A percentile compares a stretch with the other conserved stretches of the same genome.
These are phyloP conservation scores for Ophiostoma sp. DNA, from an alignment of 2,329 filamentous ascomycete species.

Conservation along the genomic window DNA sequence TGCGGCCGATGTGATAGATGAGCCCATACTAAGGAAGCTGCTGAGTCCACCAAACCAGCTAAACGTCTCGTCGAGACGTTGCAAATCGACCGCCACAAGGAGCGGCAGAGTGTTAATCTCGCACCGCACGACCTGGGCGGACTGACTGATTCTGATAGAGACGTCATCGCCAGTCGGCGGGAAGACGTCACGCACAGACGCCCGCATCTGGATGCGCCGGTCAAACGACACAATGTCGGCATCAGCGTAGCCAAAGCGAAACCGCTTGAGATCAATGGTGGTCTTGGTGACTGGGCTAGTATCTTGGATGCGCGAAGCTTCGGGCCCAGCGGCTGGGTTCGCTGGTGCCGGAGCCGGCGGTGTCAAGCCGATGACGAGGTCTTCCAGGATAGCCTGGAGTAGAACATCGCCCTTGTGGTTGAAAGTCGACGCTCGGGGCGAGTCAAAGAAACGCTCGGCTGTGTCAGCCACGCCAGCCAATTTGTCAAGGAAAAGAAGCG, in stretches of 20 bases:
- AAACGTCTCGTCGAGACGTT: constrained; percentile 80
- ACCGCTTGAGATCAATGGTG: constrained; percentile 54
- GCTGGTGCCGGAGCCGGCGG: constrained; percentile 31
- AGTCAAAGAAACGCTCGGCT: constrained; percentile 47
- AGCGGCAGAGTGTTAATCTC: constrained; percentile 76
- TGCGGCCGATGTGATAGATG: constrained; percentile 75
- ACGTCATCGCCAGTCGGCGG: constrained; percentile 59
- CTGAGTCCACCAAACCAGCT: constrained; percentile 89
- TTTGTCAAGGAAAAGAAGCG: constrained; percentile 57
- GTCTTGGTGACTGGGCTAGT: constrained; percentile 32
- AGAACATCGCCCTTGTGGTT: constrained; percentile 49
- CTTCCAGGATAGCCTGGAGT: constrained; percentile 51
- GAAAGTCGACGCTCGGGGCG: constrained; percentile 42
- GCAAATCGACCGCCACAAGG: constrained; percentile 73
- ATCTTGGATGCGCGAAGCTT: background rate
- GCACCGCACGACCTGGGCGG: constrained; percentile 49
- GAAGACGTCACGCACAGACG: constrained; percentile 60
- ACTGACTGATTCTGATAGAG: constrained; percentile 53
- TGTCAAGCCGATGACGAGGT: constrained; percentile 42
- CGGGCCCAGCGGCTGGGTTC: background rate
- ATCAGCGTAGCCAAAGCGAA: constrained; percentile 62
- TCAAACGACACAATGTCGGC: constrained; percentile 66
- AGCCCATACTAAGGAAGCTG: constrained; percentile 84
- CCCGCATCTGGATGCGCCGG: constrained; percentile 55
- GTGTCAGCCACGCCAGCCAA: constrained; percentile 55